These are phyloP conservation scores for Phaeosphaeriaceae sp. DNA, from an alignment of 2,329 filamentous ascomycete species.

Conservation along the genomic window DNA sequence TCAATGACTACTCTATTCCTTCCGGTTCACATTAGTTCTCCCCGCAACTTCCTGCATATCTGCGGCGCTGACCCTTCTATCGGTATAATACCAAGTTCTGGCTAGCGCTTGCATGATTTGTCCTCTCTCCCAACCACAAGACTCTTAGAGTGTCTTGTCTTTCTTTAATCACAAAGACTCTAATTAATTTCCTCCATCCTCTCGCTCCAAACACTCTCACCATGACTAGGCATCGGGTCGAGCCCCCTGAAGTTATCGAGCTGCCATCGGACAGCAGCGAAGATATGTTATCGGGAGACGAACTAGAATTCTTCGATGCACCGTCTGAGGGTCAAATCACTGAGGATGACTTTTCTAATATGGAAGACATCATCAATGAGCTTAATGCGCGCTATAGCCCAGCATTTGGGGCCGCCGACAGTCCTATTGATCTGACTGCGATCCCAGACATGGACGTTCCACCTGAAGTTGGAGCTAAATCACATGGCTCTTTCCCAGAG, in stretches of 20 bases:
- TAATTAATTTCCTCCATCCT: not conserved
- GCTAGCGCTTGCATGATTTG: not conserved
- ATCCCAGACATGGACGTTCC: conserved; percentile 32
- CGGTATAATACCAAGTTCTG: not conserved
- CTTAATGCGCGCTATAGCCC: conserved; percentile 1
- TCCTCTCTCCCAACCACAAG: not conserved
- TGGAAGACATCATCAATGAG: conserved; percentile 7
- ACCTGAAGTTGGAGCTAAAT: conserved; percentile 8
- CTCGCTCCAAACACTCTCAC: not conserved
- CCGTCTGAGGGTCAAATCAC: conserved; percentile 1
- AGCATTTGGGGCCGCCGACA: conserved; percentile 3
- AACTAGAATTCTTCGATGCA: conserved; percentile 10
- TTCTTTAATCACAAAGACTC: not conserved
- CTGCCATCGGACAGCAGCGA: conserved; percentile 32
- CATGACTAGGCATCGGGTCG: conserved; percentile 18
- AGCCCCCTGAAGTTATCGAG: conserved; percentile 23
- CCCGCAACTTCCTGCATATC: not conserved
- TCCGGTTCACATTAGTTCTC: not conserved
- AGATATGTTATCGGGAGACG: conserved; percentile 9
- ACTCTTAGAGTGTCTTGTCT: too few relatives aligned
- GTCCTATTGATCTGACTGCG: conserved; percentile 29
- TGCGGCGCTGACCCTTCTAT: not conserved
- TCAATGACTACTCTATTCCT: conserved; percentile 11
- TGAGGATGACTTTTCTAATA: conserved; percentile 5
- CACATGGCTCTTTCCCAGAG: not conserved